phyloP scores from a whole-genome alignment of 2,329 filamentous ascomycete genomes.

The Penicillium griseofulvum region DNA sequence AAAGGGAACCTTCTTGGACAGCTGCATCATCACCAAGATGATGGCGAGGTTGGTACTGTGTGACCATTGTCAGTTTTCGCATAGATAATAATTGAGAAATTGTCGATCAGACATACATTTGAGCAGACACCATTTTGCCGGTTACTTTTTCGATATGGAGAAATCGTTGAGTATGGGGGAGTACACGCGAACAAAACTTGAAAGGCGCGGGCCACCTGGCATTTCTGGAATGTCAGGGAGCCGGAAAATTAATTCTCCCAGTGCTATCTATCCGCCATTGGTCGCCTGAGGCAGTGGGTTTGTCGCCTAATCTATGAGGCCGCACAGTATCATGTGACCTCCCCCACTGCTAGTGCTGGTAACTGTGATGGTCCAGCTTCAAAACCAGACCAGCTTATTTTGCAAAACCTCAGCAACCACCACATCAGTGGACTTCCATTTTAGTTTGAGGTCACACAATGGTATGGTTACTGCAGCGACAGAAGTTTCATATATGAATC shows the following conservation, averaged over 20 bases:
- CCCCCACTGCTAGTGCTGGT: neutral
- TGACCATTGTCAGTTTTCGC: slow-evolving; percentile 13
- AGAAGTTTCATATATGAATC: neutral
- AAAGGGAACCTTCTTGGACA: slow-evolving; percentile 92
- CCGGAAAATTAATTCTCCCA: slow-evolving; percentile 12
- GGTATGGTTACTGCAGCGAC: neutral
- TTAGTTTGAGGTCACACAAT: neutral
- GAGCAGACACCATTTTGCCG: slow-evolving; percentile 63
- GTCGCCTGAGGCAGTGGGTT: neutral
- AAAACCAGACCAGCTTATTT: slow-evolving; percentile 8
- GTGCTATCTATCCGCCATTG: neutral
- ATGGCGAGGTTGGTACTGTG: slow-evolving; percentile 84
- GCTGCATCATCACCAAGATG: slow-evolving; percentile 98
- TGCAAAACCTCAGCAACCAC: slow-evolving; percentile 7
- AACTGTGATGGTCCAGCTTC: slow-evolving; percentile 7
- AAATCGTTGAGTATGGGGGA: slow-evolving; percentile 11
- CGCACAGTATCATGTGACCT: neutral
- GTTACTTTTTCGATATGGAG: slow-evolving; percentile 16
- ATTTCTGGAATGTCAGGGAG: slow-evolving; percentile 14
- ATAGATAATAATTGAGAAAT: neutral
- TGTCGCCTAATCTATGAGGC: neutral
- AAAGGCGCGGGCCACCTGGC: slow-evolving; percentile 20
- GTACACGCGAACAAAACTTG: slow-evolving; percentile 9
- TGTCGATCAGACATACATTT: slow-evolving; percentile 54
- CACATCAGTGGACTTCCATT: neutral